phyloP scores from a whole-genome alignment of 2,329 filamentous ascomycete genomes.

The Diaporthe ampelina region DNA sequence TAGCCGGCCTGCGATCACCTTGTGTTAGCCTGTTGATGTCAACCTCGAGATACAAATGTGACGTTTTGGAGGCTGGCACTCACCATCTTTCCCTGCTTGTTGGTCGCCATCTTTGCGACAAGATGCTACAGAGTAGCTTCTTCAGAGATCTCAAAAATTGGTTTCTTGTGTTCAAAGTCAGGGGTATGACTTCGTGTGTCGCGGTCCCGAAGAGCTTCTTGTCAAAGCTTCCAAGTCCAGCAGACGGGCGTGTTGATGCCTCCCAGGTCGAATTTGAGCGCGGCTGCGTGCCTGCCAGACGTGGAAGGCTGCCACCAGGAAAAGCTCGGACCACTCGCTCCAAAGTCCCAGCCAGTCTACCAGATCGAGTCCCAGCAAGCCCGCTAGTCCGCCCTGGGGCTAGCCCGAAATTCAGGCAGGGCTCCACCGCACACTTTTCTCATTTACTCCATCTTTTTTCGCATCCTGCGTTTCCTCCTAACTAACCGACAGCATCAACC shows the following conservation, averaged over 20 bases:
- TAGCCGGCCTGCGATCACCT: slow-evolving; percentile 74
- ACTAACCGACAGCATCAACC: slow-evolving; percentile 37
- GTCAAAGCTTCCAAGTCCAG: slow-evolving; percentile 59
- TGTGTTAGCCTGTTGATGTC: slow-evolving; percentile 72
- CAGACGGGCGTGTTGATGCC: slow-evolving; percentile 49
- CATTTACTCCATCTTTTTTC: slow-evolving; percentile 33
- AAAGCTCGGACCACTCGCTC: slow-evolving; percentile 44
- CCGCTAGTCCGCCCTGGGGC: slow-evolving; percentile 40
- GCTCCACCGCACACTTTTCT: slow-evolving; percentile 39
- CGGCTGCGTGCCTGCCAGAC: slow-evolving; percentile 28
- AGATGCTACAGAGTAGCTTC: slow-evolving; percentile 59
- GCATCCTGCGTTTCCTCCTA: slow-evolving; percentile 23
- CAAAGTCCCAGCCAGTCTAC: neutral
- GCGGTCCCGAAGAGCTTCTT: slow-evolving; percentile 53
- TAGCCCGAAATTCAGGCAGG: slow-evolving; percentile 41
- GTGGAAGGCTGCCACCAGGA: slow-evolving; percentile 32
- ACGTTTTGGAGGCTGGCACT: slow-evolving; percentile 59
- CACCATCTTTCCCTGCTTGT: slow-evolving; percentile 99
- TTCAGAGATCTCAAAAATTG: slow-evolving; percentile 61
- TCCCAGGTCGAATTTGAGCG: slow-evolving; percentile 43
- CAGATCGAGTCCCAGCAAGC: neutral
- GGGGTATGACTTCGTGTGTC: slow-evolving; percentile 52
- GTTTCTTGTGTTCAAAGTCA: slow-evolving; percentile 53
- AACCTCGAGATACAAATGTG: slow-evolving; percentile 58
- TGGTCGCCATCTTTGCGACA: slow-evolving; percentile 72